Percentiles rank a stretch among this genome's conserved stretches.
These are phyloP conservation scores for Emmonsiellopsis sp. DNA, from an alignment of 2,329 filamentous ascomycete genomes.

Conservation along the genomic window DNA sequence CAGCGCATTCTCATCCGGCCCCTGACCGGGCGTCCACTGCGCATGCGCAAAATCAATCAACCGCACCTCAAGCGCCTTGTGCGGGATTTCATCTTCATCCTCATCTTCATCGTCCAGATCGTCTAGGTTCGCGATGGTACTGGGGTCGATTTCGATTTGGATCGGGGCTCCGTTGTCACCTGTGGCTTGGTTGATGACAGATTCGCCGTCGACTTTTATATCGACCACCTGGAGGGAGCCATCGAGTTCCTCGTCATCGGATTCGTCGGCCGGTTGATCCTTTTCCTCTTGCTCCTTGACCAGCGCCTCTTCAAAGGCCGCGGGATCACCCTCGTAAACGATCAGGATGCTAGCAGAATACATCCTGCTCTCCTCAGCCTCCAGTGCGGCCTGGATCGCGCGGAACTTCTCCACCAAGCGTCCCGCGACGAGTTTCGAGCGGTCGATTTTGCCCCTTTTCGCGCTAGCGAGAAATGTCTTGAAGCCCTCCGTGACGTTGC, in stretches of 20 bases:
- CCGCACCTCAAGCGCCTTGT: slow-evolving; percentile 68
- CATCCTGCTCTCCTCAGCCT: slow-evolving; percentile 56
- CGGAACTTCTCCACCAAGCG: slow-evolving; percentile 35
- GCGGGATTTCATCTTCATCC: slow-evolving; percentile 46
- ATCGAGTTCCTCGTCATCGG: slow-evolving; percentile 21
- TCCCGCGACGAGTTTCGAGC: slow-evolving; percentile 34
- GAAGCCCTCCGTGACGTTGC: slow-evolving; percentile 51
- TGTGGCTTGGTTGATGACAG: slow-evolving; percentile 13
- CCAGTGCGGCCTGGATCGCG: slow-evolving; percentile 39
- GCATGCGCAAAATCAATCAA: slow-evolving; percentile 98
- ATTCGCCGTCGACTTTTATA: slow-evolving; percentile 21
- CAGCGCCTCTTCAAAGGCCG: slow-evolving; percentile 44
- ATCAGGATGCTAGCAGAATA: slow-evolving; percentile 57
- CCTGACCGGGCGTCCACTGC: slow-evolving; percentile 67
- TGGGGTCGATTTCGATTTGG: slow-evolving; percentile 27
- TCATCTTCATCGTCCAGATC: slow-evolving; percentile 37
- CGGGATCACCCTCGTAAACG: slow-evolving; percentile 56
- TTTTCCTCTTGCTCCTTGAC: slow-evolving; percentile 19
- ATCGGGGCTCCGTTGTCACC: slow-evolving; percentile 15
- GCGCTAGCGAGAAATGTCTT: slow-evolving; percentile 46
- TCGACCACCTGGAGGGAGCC: slow-evolving; percentile 21
- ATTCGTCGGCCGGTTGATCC: slow-evolving; percentile 8
- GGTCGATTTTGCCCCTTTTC: slow-evolving; percentile 31
- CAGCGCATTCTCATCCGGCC: slow-evolving; percentile 77
- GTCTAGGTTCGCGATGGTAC: slow-evolving; percentile 34